A percentile compares a stretch with the other conserved stretches of the same genome.
phyloP scores from a whole-genome alignment of 495 filamentous ascomycete species.

The Trichoderma reesei region DNA sequence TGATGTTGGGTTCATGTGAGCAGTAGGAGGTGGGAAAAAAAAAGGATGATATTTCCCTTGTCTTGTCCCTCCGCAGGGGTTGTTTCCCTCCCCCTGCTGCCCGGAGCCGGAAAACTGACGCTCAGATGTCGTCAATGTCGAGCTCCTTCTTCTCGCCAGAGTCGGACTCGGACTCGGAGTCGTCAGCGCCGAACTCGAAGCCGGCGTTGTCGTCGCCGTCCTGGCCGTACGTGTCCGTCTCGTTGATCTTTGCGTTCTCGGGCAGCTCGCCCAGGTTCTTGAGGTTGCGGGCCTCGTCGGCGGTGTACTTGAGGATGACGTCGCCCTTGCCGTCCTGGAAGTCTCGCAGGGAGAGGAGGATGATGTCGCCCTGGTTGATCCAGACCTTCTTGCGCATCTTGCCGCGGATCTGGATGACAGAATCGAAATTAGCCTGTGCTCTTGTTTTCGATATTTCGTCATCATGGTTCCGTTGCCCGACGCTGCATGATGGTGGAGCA shows the following conservation, averaged over 20 bases:
- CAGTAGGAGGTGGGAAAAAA: neutral
- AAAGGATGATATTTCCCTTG: neutral
- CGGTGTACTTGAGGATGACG: constrained; percentile 96
- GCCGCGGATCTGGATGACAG: constrained; percentile 53
- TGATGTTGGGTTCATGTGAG: neutral
- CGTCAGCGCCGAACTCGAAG: constrained; percentile 73
- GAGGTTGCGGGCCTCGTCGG: constrained; percentile 89
- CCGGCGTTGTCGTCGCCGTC: constrained; percentile 68
- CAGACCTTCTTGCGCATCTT: constrained; percentile 97
- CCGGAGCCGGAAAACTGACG: neutral
- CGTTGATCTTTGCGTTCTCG: constrained; percentile 98
- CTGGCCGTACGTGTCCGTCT: constrained; percentile 83
- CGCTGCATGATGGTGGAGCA: neutral
- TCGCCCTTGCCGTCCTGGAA: constrained; percentile 99
- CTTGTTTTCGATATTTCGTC: neutral
- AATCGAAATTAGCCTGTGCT: neutral
- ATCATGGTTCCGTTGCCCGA: too few species aligned
- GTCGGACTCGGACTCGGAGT: constrained; percentile 62
- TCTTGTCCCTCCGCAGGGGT: neutral
- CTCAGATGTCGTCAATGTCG: constrained; percentile 67
- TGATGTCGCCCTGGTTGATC: constrained; percentile 99
- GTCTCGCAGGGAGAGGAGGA: constrained; percentile 90
- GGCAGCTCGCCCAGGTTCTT: constrained; percentile 96
- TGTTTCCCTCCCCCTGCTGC: constrained; percentile 11
- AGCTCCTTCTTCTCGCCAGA: constrained; percentile 52